Percentiles rank a stretch among this genome's conserved stretches.
These are phyloP conservation scores for Cladorrhinum sp. DNA, from an alignment of 2,329 filamentous ascomycete species.

Conservation along the genomic window DNA sequence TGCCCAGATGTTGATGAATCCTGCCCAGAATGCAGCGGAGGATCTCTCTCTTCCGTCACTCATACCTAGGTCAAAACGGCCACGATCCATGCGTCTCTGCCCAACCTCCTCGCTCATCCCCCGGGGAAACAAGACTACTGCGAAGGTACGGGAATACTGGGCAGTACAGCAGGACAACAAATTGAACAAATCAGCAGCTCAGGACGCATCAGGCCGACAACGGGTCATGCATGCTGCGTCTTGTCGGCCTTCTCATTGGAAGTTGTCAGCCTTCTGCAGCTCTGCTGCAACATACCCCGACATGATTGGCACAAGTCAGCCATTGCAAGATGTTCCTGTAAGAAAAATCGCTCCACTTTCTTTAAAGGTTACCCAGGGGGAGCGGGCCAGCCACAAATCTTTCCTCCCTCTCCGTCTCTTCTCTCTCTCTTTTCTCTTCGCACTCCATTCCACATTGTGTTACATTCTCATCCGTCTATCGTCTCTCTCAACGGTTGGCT, in stretches of 20 bases:
- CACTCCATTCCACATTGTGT: not conserved
- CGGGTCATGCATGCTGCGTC: slow-evolving; percentile 17
- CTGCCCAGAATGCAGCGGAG: slow-evolving; percentile 1
- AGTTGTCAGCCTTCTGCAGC: slow-evolving; percentile 27
- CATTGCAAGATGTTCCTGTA: slow-evolving; percentile 9
- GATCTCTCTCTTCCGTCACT: no score
- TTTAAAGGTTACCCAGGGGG: not conserved
- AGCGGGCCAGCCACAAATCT: not conserved
- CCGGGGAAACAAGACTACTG: not conserved
- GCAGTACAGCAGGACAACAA: not conserved
- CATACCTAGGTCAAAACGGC: slow-evolving; percentile 10
- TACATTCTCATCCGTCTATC: not conserved
- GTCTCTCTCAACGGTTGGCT: not conserved
- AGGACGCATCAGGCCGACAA: slow-evolving; percentile 23
- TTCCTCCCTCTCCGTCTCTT: not conserved
- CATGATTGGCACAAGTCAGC: slow-evolving; percentile 25
- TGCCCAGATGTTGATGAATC: not conserved
- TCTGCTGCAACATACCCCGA: slow-evolving; percentile 15
- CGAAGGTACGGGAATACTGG: not conserved
- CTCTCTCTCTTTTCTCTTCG: not conserved
- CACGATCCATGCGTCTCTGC: slow-evolving; percentile 30
- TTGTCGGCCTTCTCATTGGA: slow-evolving; percentile 23
- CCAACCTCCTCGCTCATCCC: slow-evolving; percentile 24
- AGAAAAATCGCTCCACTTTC: not conserved
- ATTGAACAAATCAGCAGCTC: no score